Evolutionary conservation across 2,329 filamentous ascomycete genomes (phyloP), one percentile per base, ranked within the genome.

Genomic region (Alternaria infectoria): DNA sequence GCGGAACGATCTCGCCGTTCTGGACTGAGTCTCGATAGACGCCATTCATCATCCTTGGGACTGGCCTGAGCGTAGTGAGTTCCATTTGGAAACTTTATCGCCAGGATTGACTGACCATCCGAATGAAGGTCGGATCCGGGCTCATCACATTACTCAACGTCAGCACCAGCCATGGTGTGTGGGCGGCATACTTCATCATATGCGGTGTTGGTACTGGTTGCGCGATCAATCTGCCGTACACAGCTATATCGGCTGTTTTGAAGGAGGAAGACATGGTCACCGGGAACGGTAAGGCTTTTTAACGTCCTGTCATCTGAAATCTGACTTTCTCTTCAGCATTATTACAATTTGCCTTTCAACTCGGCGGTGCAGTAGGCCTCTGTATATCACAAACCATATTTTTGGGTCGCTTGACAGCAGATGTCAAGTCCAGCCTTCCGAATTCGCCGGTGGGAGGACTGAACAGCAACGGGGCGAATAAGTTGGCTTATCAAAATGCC

Each of bases 171-270:
- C 49, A 56, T 23, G 36, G 21, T 9, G 17, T 21, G 13, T 67
- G 62, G 65, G 52, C 36, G 10, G 36, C 44, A 15, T 64, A 56
- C 44, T 58, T 66, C 26, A 21, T 66, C 32, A 21, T 65, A 10
- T 46, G 44, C 13, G 58, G 57, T 25, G 46, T 65, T 44, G 66
- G 59, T 26, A 56, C 45, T 36, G 66, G 64, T 7, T 23, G 26
- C 21, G 60, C 36, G 40, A 52, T 64, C 28, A 64, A 64, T 52
- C 25, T 62, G 26, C 66, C 61, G 13, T 59, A 62, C 40, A 64
- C 56, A 17, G 52, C 64, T 11, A 28, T 57, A 13, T 45, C 23
- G 32, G 51, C 44, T 4, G 52, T 65, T 4, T 26, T 68, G 45
- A 15, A 61, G 8, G 28, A 49, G 36, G 44, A 47, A 19, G 54